Evolutionary conservation across 2,329 filamentous ascomycete genomes (phyloP), one percentile per base, ranked within the genome.

Genomic region (Ceratocystis harringtonii): DNA sequence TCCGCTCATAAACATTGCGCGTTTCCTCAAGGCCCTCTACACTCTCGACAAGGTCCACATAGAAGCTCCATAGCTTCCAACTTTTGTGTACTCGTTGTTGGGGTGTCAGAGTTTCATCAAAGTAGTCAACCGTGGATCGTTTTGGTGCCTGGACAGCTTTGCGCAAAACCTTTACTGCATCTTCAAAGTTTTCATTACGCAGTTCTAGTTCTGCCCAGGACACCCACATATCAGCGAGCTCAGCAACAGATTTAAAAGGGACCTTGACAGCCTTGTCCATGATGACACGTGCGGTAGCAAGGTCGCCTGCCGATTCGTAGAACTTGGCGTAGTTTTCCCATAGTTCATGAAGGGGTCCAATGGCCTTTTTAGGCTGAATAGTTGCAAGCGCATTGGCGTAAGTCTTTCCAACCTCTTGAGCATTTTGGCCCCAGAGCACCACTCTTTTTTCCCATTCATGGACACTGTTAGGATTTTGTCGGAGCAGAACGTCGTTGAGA

Each of bases 11-110:
- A 1, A 97, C 87, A 74, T 90, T 92, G 74, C 85, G 89, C 0
- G 92, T 96, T 75, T 97, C 92, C 25, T 96, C 91, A 17, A 99
- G 76, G 0, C 88, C 90, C 68, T 89, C 87, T 41, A 96, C 92
- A 74, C 91, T 96, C 75, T 99, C 94, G 2, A 99, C 92, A 1
- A 99, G 83, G 74, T 99, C 94, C 50, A 99, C 92, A 71, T 99
- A 99, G 78, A 99, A 99, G 76, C 91, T 96, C 94, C 94, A 99
- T 10, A 99, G 78, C 75, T 97, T 99, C 94, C 94, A 99, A 73
- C 90, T 96, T 80, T 99, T 99, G 78, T 99, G 94, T 2, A 99
- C 89, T 68, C 95, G 84, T 77, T 97, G 94, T 74, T 99, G 94
- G 3, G 94, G 92, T 1, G 90, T 91, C 5, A 99, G 78, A 0